phyloP scores from a whole-genome alignment of 2,329 filamentous ascomycete genomes.

The Cytospora mali region DNA sequence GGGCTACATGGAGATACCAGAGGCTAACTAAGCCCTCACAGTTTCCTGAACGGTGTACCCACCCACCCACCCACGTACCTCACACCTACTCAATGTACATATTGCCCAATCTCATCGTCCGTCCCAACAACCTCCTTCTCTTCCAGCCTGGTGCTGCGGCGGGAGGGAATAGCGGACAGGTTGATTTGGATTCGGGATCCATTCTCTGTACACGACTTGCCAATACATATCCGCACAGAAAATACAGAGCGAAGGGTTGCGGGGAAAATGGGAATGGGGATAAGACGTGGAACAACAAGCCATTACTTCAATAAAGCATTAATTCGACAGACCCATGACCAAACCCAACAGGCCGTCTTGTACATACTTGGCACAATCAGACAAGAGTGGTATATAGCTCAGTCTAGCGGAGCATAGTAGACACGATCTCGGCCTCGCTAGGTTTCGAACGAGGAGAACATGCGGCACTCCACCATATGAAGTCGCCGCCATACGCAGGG shows the following conservation, averaged over 20 bases:
- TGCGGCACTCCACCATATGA: not conserved
- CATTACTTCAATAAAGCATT: slow-evolving; percentile 23
- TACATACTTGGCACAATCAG: too few relatives aligned
- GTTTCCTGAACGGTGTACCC: not conserved
- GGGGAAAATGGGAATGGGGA: not conserved
- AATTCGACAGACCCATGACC: slow-evolving; percentile 10
- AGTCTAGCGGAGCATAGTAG: not conserved
- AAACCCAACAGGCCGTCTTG: too few relatives aligned
- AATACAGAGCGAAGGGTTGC: slow-evolving; percentile 4
- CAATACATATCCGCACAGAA: slow-evolving; percentile 17
- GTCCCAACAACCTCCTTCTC: too few relatives aligned
- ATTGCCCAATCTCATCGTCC: too few relatives aligned
- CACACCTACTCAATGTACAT: slow-evolving; percentile 22
- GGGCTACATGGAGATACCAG: slow-evolving; percentile 20
- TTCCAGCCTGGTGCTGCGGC: slow-evolving; percentile 25
- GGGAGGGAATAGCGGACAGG: not conserved
- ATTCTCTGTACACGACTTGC: slow-evolving; percentile 9
- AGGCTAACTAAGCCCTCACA: slow-evolving; percentile 17
- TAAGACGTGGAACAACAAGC: not conserved
- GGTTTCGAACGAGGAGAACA: not conserved
- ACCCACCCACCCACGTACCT: too few relatives aligned
- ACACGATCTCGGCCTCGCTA: not conserved
- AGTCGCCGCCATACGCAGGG: not conserved
- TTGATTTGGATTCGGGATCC: slow-evolving; percentile 1
- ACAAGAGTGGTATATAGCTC: not conserved